Evolutionary conservation across 352 stramenopile species (phyloP), one percentile per base, ranked within the genome.

Genomic region (Phytophthora macrochlamydospora): DNA sequence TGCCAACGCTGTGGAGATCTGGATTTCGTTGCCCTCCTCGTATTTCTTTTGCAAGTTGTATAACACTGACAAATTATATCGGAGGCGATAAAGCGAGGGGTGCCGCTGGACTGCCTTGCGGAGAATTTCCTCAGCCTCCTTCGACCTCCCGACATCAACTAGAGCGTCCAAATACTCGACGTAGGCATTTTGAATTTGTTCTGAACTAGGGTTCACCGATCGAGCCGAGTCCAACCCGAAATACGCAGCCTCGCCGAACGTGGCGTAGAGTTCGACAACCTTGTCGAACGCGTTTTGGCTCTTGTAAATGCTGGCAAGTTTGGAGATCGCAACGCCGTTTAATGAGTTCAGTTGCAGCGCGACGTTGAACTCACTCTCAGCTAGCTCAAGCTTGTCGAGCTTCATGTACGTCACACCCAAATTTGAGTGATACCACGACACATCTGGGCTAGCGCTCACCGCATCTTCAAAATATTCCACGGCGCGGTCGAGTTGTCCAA

Each of bases 61-160:
- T 8, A 94, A 18, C 13, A 75, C 81, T 0, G 69, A 81, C 18
- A 93, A 52, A 61, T 89, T 93, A 69, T 90, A 87, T 7, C 65
- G 58, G 0, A 79, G 56, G 1, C 71, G 51, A 55, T 87, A 89
- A 30, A 81, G 65, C 1, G 46, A 67, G 2, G 74, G 64, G 29
- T 83, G 56, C n/a, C 54, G 42, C 2, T 35, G 9, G 1, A 79
- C 3, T 1, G 60, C 76, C 3, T 0, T 18, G 56, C 81, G 51
- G 0, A 91, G 62, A 4, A 90, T 2, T 3, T 57, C 32, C 18
- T 86, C 78, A 2, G 83, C 82, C 2, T 85, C 66, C 0, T 46
- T 7, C 3, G 52, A 42, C 0, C 65, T 69, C 4, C 56, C 67
- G 7, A 44, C 42, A 51, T 74, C 58, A 3, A 56, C 37, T 0